A percentile compares a stretch with the other conserved stretches of the same genome.
phyloP scores from a whole-genome alignment of 805 yeast species.

The Saccharomyces jurei region DNA sequence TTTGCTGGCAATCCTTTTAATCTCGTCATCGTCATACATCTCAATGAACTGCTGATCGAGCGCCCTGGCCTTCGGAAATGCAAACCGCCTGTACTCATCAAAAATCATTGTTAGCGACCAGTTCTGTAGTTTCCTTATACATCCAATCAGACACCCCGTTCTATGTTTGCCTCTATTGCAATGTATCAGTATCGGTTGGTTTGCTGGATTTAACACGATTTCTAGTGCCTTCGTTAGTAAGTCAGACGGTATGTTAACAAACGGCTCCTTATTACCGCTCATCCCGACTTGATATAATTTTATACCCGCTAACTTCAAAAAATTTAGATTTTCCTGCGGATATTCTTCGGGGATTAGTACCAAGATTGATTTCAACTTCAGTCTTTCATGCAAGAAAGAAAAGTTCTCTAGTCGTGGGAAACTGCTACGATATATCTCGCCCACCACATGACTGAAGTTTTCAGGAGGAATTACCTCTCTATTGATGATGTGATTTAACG shows the following conservation, averaged over 20 bases:
- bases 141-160: slow-evolving; percentile 94
- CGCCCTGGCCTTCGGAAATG: slow-evolving; percentile 91
- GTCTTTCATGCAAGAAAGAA: slow-evolving; percentile 45
- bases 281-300: slow-evolving; percentile 79
- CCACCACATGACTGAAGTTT: slow-evolving; percentile 79
- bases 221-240: slow-evolving; percentile 72
- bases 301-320: slow-evolving; percentile 53
- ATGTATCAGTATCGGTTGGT: slow-evolving; percentile 88
- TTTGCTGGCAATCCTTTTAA: slow-evolving; percentile 45
- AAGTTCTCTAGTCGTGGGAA: slow-evolving; percentile 86
- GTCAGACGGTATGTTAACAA: slow-evolving; percentile 64
- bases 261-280: slow-evolving; percentile 93
- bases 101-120: slow-evolving; percentile 94
- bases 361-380: slow-evolving; percentile 64
- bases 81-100: slow-evolving; percentile 90
- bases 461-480: slow-evolving; percentile 57
- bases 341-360: slow-evolving; percentile 89
- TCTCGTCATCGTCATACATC: slow-evolving; percentile 62
- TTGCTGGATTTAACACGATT: slow-evolving; percentile 72
- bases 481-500: background rate
- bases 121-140: slow-evolving; percentile 75
- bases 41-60: slow-evolving; percentile 94
- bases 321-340: slow-evolving; percentile 66
- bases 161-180: slow-evolving; percentile 96
- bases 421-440: slow-evolving; percentile 73